A percentile compares a stretch with the other conserved stretches of the same genome.
Evolutionary conservation across 441 rosid species (phyloP).

Genomic region (Populus trichocarpa): DNA sequence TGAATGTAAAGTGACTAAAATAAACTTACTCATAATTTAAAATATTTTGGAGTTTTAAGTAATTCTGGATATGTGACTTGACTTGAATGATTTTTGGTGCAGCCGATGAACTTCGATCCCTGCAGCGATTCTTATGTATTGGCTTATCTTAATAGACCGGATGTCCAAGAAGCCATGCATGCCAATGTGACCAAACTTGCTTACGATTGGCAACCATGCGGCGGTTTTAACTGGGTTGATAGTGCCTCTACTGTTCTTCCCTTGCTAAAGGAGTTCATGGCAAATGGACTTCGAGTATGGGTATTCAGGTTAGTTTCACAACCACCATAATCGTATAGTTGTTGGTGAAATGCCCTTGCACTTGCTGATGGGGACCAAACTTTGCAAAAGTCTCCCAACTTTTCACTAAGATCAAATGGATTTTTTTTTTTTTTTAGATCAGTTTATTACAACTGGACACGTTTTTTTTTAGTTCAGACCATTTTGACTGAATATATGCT

Average conservation of each 20-base stretch:
- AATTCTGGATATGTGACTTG: background rate
- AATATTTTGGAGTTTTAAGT: too few relatives aligned
- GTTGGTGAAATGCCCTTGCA: background rate
- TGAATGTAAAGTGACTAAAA: background rate
- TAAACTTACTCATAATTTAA: background rate
- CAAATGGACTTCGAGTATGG: conserved; percentile 56
- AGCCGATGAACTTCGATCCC: conserved; percentile 51
- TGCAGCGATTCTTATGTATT: conserved; percentile 56
- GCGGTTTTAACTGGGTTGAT: conserved; percentile 52
- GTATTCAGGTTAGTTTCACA: conserved; percentile 40
- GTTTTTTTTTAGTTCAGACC: too few relatives aligned
- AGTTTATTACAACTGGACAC: background rate
- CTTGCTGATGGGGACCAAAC: background rate
- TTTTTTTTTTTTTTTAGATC: background rate
- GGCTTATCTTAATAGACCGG: conserved; percentile 57
- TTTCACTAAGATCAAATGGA: background rate
- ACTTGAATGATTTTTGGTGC: background rate
- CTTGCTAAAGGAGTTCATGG: conserved; percentile 47
- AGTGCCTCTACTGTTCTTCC: conserved; percentile 58
- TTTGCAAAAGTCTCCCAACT: background rate
- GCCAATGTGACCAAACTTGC: conserved; percentile 68
- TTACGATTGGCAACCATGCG: conserved; percentile 64
- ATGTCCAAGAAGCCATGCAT: conserved; percentile 76
- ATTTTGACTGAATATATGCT: background rate
- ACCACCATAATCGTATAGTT: too few relatives aligned